Evolutionary conservation across 2,329 filamentous ascomycete genomes (phyloP), one percentile per base, ranked within the genome.

Genomic region (Microcyclospora pomicola): DNA sequence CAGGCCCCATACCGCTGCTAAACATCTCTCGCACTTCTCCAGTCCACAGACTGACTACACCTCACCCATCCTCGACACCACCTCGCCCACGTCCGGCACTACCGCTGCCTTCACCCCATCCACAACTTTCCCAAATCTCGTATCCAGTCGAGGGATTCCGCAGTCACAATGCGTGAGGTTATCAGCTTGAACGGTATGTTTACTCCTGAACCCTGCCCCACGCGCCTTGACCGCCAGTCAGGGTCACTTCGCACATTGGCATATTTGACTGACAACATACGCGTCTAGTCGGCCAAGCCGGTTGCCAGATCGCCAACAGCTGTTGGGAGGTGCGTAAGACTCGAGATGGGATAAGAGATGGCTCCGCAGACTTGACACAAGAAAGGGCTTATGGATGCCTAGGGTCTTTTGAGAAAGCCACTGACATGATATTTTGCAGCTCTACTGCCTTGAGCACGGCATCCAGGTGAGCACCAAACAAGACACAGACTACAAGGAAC

Each of bases 301-400:
- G 91, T 82, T 96, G 91, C 80, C 91, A 98, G 68, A 98, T 98
- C 63, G 91, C 88, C 72, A 98, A 98, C 75, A 91, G 91, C 58
- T 96, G 91, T 80, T 98, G 91, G 91, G 91, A 98, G 86, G 91
- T 98, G 72, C 73, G 84, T 73, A 60, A 58, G 19, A 44, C 42
- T 34, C 46, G 15, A 12, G 44, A 49, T 38, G 49, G 44, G 31
- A 32, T 39, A 31, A 32, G 19, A 24, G 19, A 24, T 4, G 19
- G 19, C 12, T 27, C 16, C 33, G 36, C 38, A 37, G 44, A 30
- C 35, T 35, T 29, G 30, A 33, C 27, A 32, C 16, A 35, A 41
- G 32, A 38, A 39, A 35, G 42, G 39, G 24, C 39, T 44, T 59
- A 48, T 45, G 49, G 53, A 38, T 46, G 51, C 49, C 57, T 64